phyloP scores from a whole-genome alignment of 169 alveolate genomes.

The Eimeria tenella region DNA sequence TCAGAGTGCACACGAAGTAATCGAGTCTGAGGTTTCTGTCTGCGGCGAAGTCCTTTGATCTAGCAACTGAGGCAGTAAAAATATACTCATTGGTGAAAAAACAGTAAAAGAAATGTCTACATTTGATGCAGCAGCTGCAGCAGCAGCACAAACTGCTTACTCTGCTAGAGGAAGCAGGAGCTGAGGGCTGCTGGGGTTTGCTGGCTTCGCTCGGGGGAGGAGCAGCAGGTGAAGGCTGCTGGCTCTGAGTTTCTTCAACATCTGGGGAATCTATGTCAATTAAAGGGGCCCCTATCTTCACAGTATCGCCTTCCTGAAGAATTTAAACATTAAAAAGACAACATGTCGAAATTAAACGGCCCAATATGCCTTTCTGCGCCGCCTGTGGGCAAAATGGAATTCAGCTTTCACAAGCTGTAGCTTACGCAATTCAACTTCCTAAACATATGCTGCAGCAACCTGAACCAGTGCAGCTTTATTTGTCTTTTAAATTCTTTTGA shows the following conservation, averaged over 20 bases:
- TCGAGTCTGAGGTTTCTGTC: too few relatives aligned
- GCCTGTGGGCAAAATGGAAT: not conserved
- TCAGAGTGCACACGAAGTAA: too few relatives aligned
- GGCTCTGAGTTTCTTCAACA: slow-evolving; percentile 42
- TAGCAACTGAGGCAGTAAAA: too few relatives aligned
- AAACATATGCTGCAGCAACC: too few relatives aligned
- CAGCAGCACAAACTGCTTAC: not conserved
- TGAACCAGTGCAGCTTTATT: too few relatives aligned
- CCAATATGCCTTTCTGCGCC: not conserved
- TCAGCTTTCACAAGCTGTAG: not conserved
- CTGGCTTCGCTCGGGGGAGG: not conserved
- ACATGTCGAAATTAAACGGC: not conserved
- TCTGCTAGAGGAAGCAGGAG: not conserved
- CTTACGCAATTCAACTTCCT: not conserved
- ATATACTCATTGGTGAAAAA: too few relatives aligned
- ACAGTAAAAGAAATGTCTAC: too few relatives aligned
- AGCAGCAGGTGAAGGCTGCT: slow-evolving; percentile 4
- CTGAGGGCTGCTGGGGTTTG: not conserved
- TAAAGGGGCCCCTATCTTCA: slow-evolving; percentile 88
- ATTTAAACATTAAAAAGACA: not conserved
- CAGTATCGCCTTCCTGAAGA: slow-evolving; percentile 86
- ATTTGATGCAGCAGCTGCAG: too few relatives aligned
- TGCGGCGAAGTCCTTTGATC: too few relatives aligned
- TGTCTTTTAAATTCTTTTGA: not conserved
- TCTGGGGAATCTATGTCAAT: slow-evolving; percentile 89